Conservation (phyloP, 495 filamentous ascomycete genomes). For the Hypoxylon rickii region DNA sequence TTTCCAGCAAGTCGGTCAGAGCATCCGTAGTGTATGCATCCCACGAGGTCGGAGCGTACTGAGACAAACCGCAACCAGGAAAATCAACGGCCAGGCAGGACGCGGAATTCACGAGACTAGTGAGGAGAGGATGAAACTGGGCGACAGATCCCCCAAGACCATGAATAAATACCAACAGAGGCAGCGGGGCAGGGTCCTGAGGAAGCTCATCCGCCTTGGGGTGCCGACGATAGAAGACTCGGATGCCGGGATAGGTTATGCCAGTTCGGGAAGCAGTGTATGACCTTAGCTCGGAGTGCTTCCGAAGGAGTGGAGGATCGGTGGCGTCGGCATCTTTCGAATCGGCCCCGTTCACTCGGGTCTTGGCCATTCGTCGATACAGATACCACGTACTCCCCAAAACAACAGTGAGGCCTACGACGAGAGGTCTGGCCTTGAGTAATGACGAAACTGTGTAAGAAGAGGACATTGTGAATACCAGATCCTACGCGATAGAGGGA, state of each 20-base stretch:
- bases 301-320: conserved; percentile 77
- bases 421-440: conserved; percentile 17
- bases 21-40: conserved; percentile 78
- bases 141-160: conserved; percentile 87
- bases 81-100: conserved; percentile 91
- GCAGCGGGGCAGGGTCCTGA: conserved; percentile 69
- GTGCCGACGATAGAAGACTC: conserved; percentile 83
- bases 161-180: conserved; percentile 87
- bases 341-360: conserved; percentile 29
- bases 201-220: conserved; percentile 79
- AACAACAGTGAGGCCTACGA: conserved; percentile 28
- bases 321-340: conserved; percentile 48
- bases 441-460: conserved; percentile 18
- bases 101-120: conserved; percentile 79
- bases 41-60: conserved; percentile 72
- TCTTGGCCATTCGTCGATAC: conserved; percentile 35
- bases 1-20: conserved; percentile 72
- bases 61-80: conserved; percentile 83
- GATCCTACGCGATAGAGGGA: not conserved
- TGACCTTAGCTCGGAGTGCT: conserved; percentile 71
- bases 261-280: conserved; percentile 64
- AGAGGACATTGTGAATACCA: conserved; percentile 33
- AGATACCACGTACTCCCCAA: conserved; percentile 33
- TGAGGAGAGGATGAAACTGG: conserved; percentile 83
- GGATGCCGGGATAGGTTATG: conserved; percentile 74